Evolutionary conservation across 352 stramenopile genomes (phyloP), one percentile per base, ranked within the genome.

Genomic region (Globisporangium solare): DNA sequence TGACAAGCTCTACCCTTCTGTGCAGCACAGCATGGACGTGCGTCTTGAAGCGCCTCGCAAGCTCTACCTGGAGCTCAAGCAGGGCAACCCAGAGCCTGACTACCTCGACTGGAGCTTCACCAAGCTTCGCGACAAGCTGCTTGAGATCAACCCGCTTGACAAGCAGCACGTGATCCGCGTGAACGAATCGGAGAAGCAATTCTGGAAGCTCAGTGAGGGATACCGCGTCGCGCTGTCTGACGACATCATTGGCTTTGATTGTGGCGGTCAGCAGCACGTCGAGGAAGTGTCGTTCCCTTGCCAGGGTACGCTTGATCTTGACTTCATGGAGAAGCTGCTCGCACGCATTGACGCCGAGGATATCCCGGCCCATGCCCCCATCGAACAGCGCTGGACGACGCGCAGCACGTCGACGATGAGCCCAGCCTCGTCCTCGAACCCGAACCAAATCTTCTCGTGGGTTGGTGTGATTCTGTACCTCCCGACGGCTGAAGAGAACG

Each of bases 381-480:
- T 99, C 60, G 97, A 99, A 73, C 97, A 99, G 72, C 84, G 97
- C 20, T 99, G 97, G 97, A 97, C 94, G 1, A 75, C 90, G 48
- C 78, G 77, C 32, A 98, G 92, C 43, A 84, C 70, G 22, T 97
- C 95, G 4, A 66, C 66, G 11, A 96, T 99, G 79, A 98, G 90
- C 46, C 97, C 97, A 14, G 96, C 94, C 11, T 86, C 79, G 66
- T 79, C 86, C 24, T 63, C 63, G n/a, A 86, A 92, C 48, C 58
- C 71, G 0, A 54, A 68, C 12, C 79, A 89, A 56, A 54, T 96
- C 13, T 95, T 95, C 60, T 98, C 83, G 31, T 99, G 97, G 97
- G 95, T 99, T 31, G 97, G 97, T 54, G 91, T 99, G 47, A 99
- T 99, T 49, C 83, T 99, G 72, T 99, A 98, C 69, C 71, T 99